Evolutionary conservation across 2,329 filamentous ascomycete species (phyloP).

Genomic region (Nothopassalora personata): DNA sequence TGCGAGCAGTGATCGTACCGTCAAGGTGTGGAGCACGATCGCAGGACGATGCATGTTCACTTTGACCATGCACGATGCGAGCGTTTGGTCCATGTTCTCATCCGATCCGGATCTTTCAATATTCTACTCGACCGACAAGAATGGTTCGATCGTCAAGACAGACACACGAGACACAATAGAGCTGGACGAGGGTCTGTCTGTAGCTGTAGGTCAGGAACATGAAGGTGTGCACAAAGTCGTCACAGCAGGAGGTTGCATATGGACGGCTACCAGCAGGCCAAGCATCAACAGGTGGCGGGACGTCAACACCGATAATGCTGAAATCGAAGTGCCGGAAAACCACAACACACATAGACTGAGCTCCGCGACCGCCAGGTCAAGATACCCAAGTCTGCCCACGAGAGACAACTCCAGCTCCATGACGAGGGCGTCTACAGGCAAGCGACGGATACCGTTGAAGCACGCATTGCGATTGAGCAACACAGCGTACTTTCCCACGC

Average conservation of each 20-base stretch:
- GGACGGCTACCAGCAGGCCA: conserved; percentile 84
- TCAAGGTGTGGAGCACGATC: conserved; percentile 96
- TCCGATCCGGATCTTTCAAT: conserved; percentile 77
- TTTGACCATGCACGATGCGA: conserved; percentile 97
- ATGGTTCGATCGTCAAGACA: conserved; percentile 91
- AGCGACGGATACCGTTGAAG: conserved; percentile 67
- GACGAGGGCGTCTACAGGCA: conserved; percentile 22
- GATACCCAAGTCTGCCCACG: conserved; percentile 35
- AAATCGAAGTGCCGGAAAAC: conserved; percentile 54
- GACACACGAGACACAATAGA: conserved; percentile 73
- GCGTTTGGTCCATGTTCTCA: conserved; percentile 92
- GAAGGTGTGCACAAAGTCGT: conserved; percentile 66
- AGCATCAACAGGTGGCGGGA: conserved; percentile 91
- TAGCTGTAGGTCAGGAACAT: conserved; percentile 89
- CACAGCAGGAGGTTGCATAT: conserved; percentile 67
- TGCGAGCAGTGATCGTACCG: conserved; percentile 89
- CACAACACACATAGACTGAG: conserved; percentile 51
- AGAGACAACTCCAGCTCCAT: neutral
- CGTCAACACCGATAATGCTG: conserved; percentile 68
- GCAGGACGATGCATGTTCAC: conserved; percentile 96
- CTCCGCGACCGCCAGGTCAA: conserved; percentile 42
- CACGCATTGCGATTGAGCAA: conserved; percentile 79
- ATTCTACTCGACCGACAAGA: conserved; percentile 92
- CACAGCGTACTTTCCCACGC: conserved; percentile 66
- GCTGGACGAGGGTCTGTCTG: conserved; percentile 80